A percentile compares a stretch with the other conserved stretches of the same genome.
These are phyloP conservation scores for Ceratocystiopsis brevicomis DNA, from an alignment of 2,329 filamentous ascomycete species.

Conservation along the genomic window DNA sequence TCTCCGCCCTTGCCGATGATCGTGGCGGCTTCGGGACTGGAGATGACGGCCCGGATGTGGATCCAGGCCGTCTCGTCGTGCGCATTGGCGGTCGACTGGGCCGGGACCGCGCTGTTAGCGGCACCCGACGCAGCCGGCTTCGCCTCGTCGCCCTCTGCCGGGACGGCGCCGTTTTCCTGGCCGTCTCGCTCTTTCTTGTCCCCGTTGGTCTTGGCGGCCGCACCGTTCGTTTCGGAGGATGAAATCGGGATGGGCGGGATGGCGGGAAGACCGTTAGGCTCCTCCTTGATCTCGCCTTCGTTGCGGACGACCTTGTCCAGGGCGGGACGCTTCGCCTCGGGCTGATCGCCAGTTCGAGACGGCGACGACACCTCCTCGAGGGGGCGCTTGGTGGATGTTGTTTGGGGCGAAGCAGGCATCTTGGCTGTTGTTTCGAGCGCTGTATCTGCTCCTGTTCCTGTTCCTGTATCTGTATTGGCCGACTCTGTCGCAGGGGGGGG, in stretches of 20 bases:
- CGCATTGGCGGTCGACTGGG: conserved; percentile 28
- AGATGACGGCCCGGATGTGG: conserved; percentile 90
- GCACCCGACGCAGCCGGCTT: conserved; percentile 26
- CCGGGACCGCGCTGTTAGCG: conserved; percentile 21
- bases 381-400: conserved; percentile 68
- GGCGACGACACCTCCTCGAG: conserved; percentile 94
- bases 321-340: conserved; percentile 89
- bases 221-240: conserved; percentile 29
- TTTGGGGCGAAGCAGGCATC: conserved; percentile 55
- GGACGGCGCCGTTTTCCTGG: conserved; percentile 43
- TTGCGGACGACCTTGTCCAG: conserved; percentile 78
- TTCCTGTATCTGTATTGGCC: too few species aligned
- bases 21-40: conserved; percentile 89
- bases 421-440: conserved; percentile 15
- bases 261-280: conserved; percentile 18
- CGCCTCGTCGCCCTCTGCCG: conserved; percentile 37
- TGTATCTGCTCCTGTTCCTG: conserved; percentile 6
- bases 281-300: conserved; percentile 33
- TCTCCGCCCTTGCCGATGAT: conserved; percentile 97
- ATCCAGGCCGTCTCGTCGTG: conserved; percentile 94
- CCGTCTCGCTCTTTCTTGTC: conserved; percentile 31
- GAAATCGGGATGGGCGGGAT: conserved; percentile 14
- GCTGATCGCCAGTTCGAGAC: conserved; percentile 76
- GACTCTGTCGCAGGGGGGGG: too few species aligned
- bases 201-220: conserved; percentile 28